phyloP scores from a whole-genome alignment of 1,284 basidiomycete species.

The Cutaneotrichosporon cutaneum region DNA sequence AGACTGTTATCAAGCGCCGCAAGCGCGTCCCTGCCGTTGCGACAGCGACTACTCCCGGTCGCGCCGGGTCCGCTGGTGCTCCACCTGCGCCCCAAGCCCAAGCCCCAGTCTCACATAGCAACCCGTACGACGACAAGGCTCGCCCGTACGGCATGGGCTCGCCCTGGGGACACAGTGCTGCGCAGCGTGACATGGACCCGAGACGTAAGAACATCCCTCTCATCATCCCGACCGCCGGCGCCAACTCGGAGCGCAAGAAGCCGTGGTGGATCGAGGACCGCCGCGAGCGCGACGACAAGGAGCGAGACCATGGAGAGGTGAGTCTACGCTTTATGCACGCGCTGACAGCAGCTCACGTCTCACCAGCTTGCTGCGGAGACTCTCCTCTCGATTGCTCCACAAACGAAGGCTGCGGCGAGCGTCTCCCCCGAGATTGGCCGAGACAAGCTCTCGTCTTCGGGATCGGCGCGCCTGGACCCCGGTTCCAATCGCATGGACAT shows the following conservation, averaged over 20 bases:
- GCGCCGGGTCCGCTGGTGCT: slow-evolving; percentile 23
- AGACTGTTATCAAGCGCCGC: slow-evolving; percentile 95
- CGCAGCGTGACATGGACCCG: slow-evolving; percentile 19
- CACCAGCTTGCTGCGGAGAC: slow-evolving; percentile 53
- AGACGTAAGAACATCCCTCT: slow-evolving; percentile 30
- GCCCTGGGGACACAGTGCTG: slow-evolving; percentile 16
- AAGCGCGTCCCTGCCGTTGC: slow-evolving; percentile 84
- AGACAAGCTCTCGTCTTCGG: slow-evolving; percentile 26
- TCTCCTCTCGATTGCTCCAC: slow-evolving; percentile 49
- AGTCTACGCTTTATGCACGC: not conserved
- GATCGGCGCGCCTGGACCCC: slow-evolving; percentile 9
- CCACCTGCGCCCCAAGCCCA: slow-evolving; percentile 1
- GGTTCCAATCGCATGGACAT: slow-evolving; percentile 28
- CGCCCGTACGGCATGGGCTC: slow-evolving; percentile 19
- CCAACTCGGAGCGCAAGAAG: slow-evolving; percentile 36
- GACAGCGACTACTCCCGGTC: slow-evolving; percentile 14
- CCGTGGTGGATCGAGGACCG: slow-evolving; percentile 46
- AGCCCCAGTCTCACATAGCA: slow-evolving; percentile 8
- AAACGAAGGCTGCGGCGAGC: slow-evolving; percentile 26
- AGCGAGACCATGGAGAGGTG: slow-evolving; percentile 24
- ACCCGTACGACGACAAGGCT: slow-evolving; percentile 24
- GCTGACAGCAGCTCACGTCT: slow-evolving; percentile 32
- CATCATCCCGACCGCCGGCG: slow-evolving; percentile 18
- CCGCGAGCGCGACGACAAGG: slow-evolving; percentile 23
- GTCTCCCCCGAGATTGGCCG: slow-evolving; percentile 33